Conservation (phyloP, 495 filamentous ascomycete species). For the Pseudomonodictys pantanalensis region DNA sequence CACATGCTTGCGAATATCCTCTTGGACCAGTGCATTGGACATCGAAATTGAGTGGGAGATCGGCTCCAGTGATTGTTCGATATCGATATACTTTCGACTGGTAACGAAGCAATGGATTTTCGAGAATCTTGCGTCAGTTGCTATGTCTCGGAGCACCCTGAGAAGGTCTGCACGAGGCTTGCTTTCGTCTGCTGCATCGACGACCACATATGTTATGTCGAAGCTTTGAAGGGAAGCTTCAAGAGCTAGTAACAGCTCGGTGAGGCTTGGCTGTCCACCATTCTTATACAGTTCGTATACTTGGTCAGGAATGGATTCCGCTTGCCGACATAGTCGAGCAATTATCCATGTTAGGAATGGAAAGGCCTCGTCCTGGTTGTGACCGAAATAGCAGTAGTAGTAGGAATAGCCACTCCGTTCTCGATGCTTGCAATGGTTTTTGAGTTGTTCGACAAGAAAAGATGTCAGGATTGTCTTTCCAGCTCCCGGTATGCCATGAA, state of each 20-base stretch:
- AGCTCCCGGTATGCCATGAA: too few species aligned
- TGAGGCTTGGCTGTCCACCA: not conserved
- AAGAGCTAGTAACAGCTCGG: not conserved
- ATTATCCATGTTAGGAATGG: slow-evolving; percentile 33
- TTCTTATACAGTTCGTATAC: not conserved
- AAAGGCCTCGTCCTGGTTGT: slow-evolving; percentile 35
- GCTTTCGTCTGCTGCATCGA: slow-evolving; percentile 44
- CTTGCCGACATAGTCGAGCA: slow-evolving; percentile 39
- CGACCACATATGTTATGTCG: slow-evolving; percentile 32
- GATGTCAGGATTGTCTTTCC: too few species aligned
- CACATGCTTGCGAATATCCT: too few species aligned
- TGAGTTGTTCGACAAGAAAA: too few species aligned
- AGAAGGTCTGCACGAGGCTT: slow-evolving; percentile 27
- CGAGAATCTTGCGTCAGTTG: too few species aligned
- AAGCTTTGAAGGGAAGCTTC: slow-evolving; percentile 11
- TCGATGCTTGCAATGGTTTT: too few species aligned
- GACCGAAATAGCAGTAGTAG: slow-evolving; percentile 44
- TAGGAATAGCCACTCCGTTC: too few species aligned
- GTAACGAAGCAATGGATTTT: too few species aligned
- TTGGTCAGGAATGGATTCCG: slow-evolving; percentile 17
- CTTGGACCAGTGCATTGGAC: too few species aligned
- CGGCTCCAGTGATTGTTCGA: too few species aligned
- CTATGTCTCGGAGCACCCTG: slow-evolving; percentile 23
- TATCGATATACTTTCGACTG: too few species aligned
- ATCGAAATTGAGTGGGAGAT: too few species aligned